Evolutionary conservation across 2,329 filamentous ascomycete genomes (phyloP), one percentile per base, ranked within the genome.

Genomic region (Emmonsia crescens): DNA sequence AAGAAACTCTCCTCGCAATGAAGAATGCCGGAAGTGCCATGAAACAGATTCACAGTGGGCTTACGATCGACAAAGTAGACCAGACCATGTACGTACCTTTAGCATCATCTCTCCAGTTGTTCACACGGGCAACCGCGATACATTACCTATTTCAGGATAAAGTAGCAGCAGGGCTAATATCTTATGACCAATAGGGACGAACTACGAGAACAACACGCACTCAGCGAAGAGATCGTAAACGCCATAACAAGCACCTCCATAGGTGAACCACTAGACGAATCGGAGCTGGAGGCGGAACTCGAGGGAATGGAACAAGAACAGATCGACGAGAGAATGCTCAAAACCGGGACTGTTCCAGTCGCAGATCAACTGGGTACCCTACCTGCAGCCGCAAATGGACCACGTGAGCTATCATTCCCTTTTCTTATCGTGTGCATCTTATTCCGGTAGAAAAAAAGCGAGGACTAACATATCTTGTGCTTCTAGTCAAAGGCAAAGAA

Each of bases 31-130:
- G 89, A 66, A 80, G 86, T 64, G 94, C 93, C 42, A 97, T 99
- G 92, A 88, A 92, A 79, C 81, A 87, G 66, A 99, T 99, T 69
- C 91, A 97, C 74, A 88, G 86, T 69, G 89, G 89, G 66, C 85
- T 97, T 67, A 96, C 90, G 57, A 89, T 94, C 66, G 91, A 96
- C 70, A 94, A 95, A 78, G 93, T 99, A 65, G 93, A 97, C 75
- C 83, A 90, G 75, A 93, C 90, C 60, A 96, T 97, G 93, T 95
- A 85, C 67, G 88, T 83, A 16, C 54, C 58, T 56, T 56, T 42
- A 21, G 14, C 21, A 57, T 40, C 36, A 42, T 42, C 24, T 57
- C 5, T 55, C 19, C n/a, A 19, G 49, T 5, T 24, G 31, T 24
- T 38, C 24, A 5, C 31, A 19, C 31, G 6, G 33, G 3, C 21